Base-by-base conservation (phyloP, 2,329 filamentous ascomycete species). In the Plectosphaerella cucumerina region DNA sequence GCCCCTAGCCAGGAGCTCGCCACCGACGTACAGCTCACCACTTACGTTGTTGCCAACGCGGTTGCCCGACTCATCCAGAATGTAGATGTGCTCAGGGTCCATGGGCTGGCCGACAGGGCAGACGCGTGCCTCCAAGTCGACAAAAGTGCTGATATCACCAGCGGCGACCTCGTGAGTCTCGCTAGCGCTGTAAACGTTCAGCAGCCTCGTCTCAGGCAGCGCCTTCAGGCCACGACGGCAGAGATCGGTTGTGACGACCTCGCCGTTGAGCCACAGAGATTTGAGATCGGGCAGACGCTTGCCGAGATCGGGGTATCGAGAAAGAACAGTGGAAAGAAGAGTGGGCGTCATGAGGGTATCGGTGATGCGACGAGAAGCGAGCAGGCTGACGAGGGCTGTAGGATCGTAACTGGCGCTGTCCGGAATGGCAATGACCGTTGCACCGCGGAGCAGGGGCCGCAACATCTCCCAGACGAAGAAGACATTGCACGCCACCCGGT, bases 401-500 rank as follows among this genome's bases (percentile, higher is more conserved):
- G 89, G 88, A 57, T 93, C 89, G 60, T 91, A 92, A 68, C 87
- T 91, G 34, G 78, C 80, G 58, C 88, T 82, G 59, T 93, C 89
- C 1, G 88, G 86, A 15, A 92, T 82, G 4, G 85, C 81, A 20
- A 91, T 80, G 5, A 89, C 86, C 0, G 89, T 90, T 3, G 87
- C 89, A 58, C 89, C 89, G 50, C 88, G 80, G 50, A 93, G 65
- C 43, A 93, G 73, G 9, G 89, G 89, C 5, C 89, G 85, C 50
- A 93, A 67, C 51, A 92, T 91, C 65, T 93, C 89, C 89, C 89
- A 93, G 44, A 92, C 78, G 63, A 93, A 93, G 67, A 92, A 93
- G 53, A 92, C 89, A 72, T 92, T 93, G 70, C 88, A 92, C n/a
- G 89, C 89, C 11, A 92, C 87, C 6, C 89, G 81, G 58, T 91